A percentile compares a stretch with the other conserved stretches of the same genome.
Evolutionary conservation across 805 yeast species (phyloP).

Genomic region (Lachancea lanzarotensis): DNA sequence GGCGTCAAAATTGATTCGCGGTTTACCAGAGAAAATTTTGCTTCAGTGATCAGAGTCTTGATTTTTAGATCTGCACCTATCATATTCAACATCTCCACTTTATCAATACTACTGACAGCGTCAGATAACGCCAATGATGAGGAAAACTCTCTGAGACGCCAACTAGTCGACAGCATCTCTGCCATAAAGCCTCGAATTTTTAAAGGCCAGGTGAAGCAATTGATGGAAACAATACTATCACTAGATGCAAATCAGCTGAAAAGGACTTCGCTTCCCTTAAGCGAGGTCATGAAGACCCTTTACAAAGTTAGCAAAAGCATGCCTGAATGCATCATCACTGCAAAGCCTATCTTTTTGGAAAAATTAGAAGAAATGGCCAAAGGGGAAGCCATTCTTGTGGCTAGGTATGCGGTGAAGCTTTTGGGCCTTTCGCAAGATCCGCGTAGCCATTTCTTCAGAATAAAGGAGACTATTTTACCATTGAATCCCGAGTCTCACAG

Average conservation of each 20-base stretch:
- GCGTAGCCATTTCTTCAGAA: constrained; percentile 31
- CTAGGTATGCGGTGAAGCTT: constrained; percentile 58
- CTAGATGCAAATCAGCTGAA: constrained; percentile 14
- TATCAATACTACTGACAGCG: constrained; percentile 43
- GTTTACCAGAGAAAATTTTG: constrained; percentile 44
- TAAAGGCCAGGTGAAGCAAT: constrained; percentile 48
- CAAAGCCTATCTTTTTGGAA: constrained; percentile 36
- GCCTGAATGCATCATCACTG: constrained; percentile 42
- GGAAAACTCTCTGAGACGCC: constrained; percentile 36
- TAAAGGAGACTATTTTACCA: constrained; percentile 45
- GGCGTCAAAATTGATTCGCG: constrained; percentile 28
- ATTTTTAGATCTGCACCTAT: constrained; percentile 56
- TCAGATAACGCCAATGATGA: constrained; percentile 26
- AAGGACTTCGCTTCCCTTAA: constrained; percentile 18
- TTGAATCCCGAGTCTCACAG: constrained; percentile 33
- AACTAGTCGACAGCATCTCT: constrained; percentile 54
- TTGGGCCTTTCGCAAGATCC: constrained; percentile 43
- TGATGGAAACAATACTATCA: constrained; percentile 35
- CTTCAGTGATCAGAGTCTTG: constrained; percentile 48
- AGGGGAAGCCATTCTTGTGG: constrained; percentile 51
- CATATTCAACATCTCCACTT: constrained; percentile 58
- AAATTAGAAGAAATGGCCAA: constrained; percentile 42
- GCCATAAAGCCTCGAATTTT: constrained; percentile 55
- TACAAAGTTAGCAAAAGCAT: constrained; percentile 50
- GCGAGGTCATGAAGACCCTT: constrained; percentile 50